Conservation (phyloP, 768 basidiomycete genomes). For the Vararia minispora region DNA sequence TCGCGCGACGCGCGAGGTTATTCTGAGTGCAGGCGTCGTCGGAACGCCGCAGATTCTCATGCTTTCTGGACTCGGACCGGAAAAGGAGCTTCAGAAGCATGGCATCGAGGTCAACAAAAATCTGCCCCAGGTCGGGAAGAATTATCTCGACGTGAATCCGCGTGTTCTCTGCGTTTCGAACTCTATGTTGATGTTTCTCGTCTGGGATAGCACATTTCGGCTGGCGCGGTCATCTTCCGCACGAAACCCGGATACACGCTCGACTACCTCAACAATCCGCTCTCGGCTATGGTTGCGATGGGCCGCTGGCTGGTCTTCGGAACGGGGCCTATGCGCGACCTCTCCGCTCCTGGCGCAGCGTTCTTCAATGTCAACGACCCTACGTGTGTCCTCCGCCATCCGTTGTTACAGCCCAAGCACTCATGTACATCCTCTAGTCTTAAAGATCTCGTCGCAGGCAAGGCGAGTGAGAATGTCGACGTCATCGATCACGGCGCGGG, state of each 20-base stretch:
- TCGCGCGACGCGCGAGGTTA: slow-evolving; percentile 14
- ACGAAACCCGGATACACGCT: slow-evolving; percentile 9
- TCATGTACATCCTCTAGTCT: too few relatives aligned
- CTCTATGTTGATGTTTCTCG: background rate
- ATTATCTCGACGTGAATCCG: slow-evolving; percentile 10
- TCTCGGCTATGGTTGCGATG: slow-evolving; percentile 4
- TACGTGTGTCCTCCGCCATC: background rate
- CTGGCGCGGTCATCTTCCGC: slow-evolving; percentile 7
- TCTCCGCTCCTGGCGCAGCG: slow-evolving; percentile 8
- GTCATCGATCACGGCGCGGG: slow-evolving; percentile 5
- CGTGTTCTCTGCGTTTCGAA: background rate
- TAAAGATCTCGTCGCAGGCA: too few relatives aligned
- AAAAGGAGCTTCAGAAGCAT: slow-evolving; percentile 19
- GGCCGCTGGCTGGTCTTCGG: slow-evolving; percentile 4
- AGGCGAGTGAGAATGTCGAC: slow-evolving; percentile 1
- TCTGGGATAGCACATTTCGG: slow-evolving; percentile 3
- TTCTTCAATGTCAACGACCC: slow-evolving; percentile 11
- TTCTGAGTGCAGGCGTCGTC: slow-evolving; percentile 14
- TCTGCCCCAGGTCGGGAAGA: slow-evolving; percentile 11
- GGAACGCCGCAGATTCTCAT: slow-evolving; percentile 28
- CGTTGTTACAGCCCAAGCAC: too few relatives aligned
- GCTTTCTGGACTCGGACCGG: slow-evolving; percentile 31
- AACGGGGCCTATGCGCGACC: slow-evolving; percentile 6
- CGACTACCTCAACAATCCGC: slow-evolving; percentile 10
- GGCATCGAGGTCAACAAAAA: slow-evolving; percentile 17